phyloP scores from a whole-genome alignment of 176 grass and related monocot species.

The Avena sativa region DNA sequence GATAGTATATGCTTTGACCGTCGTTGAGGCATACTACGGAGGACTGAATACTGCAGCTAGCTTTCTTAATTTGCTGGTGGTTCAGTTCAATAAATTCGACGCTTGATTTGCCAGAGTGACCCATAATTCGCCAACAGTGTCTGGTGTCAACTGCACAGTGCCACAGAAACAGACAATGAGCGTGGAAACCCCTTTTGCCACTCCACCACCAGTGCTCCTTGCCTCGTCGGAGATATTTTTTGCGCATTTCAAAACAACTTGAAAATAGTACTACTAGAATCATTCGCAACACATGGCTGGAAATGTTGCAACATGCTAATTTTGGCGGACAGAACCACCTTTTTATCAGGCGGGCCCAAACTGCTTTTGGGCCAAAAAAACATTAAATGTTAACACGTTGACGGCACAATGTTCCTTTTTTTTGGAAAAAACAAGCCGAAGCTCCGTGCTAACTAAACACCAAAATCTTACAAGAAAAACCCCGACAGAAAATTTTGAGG shows the following conservation, averaged over 20 bases:
- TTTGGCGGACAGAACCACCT: no score
- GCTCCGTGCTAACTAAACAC: no score
- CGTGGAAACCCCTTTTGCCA: neutral
- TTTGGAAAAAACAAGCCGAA: no score
- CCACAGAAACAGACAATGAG: neutral
- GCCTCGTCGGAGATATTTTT: neutral
- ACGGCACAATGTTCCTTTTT: no score
- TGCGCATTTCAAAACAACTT: neutral
- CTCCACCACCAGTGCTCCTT: neutral
- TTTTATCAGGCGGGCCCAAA: no score
- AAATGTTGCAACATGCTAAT: neutral
- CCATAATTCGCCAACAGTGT: neutral
- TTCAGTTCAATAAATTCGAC: slow-evolving; percentile 14
- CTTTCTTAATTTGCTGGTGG: neutral
- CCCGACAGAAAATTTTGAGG: no score
- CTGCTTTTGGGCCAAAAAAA: no score
- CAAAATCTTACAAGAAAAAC: no score
- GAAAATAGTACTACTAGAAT: neutral
- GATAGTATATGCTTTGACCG: slow-evolving; percentile 9
- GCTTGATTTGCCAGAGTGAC: neutral
- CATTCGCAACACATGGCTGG: neutral
- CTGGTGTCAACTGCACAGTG: slow-evolving; percentile 10
- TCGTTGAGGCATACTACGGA: neutral
- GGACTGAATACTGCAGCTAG: neutral
- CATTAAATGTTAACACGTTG: no score